phyloP scores from a whole-genome alignment of 805 yeast genomes.

The Suhomyces canberraensis region DNA sequence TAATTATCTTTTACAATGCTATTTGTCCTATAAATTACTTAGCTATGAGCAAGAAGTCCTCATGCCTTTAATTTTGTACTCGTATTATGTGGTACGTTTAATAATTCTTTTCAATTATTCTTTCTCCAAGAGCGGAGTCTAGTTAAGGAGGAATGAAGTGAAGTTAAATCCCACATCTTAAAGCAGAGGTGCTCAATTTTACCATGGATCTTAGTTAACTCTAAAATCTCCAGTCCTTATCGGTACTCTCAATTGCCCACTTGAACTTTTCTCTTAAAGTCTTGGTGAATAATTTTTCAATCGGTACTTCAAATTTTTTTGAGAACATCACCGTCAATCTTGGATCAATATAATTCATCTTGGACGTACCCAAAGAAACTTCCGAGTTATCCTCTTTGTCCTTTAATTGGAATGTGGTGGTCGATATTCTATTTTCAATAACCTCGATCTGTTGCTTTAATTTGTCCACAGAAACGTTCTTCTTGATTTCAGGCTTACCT shows the following conservation, averaged over 20 bases:
- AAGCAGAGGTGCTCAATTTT: too few relatives aligned
- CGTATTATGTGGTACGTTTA: too few relatives aligned
- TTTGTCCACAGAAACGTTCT: slow-evolving; percentile 59
- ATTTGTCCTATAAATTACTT: too few relatives aligned
- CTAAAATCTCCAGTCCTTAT: slow-evolving; percentile 81
- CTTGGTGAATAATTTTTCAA: slow-evolving; percentile 87
- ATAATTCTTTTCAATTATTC: too few relatives aligned
- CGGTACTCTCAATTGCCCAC: slow-evolving; percentile 94
- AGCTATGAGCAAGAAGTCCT: too few relatives aligned
- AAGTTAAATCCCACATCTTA: too few relatives aligned
- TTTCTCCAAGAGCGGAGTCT: too few relatives aligned
- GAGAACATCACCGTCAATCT: slow-evolving; percentile 85
- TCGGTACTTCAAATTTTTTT: slow-evolving; percentile 82
- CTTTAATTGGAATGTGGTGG: slow-evolving; percentile 69
- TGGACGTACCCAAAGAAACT: slow-evolving; percentile 89
- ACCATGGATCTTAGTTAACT: too few relatives aligned
- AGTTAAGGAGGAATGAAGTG: too few relatives aligned
- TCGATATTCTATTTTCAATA: slow-evolving; percentile 66
- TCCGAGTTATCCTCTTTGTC: slow-evolving; percentile 94
- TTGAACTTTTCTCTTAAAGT: slow-evolving; percentile 88
- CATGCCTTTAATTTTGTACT: too few relatives aligned
- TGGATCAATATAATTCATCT: slow-evolving; percentile 94
- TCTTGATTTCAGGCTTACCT: slow-evolving; percentile 55
- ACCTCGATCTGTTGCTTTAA: slow-evolving; percentile 67
- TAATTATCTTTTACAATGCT: too few relatives aligned